Conservation (phyloP, 2,329 filamentous ascomycete genomes). For the Diaporthe citrichinensis region DNA sequence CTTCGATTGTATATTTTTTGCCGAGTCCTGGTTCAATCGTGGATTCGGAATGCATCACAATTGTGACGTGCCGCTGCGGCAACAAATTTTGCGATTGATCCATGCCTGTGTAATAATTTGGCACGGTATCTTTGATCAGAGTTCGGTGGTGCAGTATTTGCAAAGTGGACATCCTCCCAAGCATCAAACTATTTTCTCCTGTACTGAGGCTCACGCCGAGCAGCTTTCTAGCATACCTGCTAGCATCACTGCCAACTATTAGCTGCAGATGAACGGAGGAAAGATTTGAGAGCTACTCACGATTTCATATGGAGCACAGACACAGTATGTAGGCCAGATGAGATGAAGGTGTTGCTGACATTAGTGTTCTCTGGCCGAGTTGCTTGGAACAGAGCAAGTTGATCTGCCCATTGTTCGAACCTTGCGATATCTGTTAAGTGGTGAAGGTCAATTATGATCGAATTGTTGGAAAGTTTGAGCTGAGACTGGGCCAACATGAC, state of each 20-base stretch:
- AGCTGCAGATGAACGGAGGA: background rate
- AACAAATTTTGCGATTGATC: background rate
- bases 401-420: background rate
- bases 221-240: background rate
- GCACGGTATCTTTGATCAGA: too few relatives aligned
- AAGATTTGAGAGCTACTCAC: background rate
- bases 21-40: background rate
- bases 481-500: background rate
- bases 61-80: background rate
- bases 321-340: background rate
- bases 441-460: background rate
- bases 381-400: background rate
- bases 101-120: too few relatives aligned
- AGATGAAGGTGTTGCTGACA: background rate
- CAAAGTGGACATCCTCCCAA: background rate
- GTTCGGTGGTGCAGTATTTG: background rate
- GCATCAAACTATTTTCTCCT: background rate
- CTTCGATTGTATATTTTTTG: background rate
- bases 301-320: constrained; percentile 5
- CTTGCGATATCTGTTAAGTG: background rate
- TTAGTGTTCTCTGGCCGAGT: background rate
- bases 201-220: background rate
- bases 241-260: background rate
- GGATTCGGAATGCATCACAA: background rate
- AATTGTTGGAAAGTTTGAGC: too few relatives aligned